Evolutionary conservation across 1,284 basidiomycete genomes (phyloP).

Genomic region (Puccinia sorghi): DNA sequence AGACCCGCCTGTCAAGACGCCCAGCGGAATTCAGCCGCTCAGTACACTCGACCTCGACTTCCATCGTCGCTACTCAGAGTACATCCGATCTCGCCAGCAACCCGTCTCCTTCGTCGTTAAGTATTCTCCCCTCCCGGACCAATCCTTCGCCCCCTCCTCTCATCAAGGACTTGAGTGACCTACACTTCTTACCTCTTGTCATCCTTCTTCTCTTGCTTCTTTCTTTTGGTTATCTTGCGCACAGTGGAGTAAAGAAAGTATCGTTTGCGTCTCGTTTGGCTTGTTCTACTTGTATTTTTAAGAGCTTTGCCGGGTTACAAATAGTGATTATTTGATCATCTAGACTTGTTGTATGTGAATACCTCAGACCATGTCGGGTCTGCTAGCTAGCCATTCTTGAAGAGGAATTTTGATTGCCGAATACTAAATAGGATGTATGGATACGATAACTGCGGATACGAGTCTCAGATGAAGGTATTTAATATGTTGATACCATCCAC

Average conservation of each 20-base stretch:
- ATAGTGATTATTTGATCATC: not conserved
- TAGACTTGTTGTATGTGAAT: constrained; percentile 3
- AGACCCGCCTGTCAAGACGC: constrained; percentile 36
- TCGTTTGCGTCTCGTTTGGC: not conserved
- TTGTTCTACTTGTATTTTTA: constrained; percentile 6
- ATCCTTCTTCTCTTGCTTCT: not conserved
- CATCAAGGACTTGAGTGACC: no score
- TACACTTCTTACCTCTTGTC: not conserved
- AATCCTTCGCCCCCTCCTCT: not conserved
- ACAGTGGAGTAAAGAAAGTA: not conserved
- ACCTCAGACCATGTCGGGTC: no score
- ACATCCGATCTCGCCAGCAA: constrained; percentile 18
- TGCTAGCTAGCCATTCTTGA: no score
- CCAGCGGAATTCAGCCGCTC: constrained; percentile 15
- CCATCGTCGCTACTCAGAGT: constrained; percentile 7
- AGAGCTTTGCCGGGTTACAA: not conserved
- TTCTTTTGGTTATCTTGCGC: not conserved
- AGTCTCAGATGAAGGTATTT: no score
- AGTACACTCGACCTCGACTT: constrained; percentile 31
- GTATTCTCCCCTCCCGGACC: not conserved
- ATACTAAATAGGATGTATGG: no score
- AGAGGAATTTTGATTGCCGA: no score
- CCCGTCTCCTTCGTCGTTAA: constrained; percentile 24
- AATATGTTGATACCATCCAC: no score
- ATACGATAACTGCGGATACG: no score